Base-by-base conservation (phyloP, 2,329 filamentous ascomycete species). In the Thelonectria rubi region DNA sequence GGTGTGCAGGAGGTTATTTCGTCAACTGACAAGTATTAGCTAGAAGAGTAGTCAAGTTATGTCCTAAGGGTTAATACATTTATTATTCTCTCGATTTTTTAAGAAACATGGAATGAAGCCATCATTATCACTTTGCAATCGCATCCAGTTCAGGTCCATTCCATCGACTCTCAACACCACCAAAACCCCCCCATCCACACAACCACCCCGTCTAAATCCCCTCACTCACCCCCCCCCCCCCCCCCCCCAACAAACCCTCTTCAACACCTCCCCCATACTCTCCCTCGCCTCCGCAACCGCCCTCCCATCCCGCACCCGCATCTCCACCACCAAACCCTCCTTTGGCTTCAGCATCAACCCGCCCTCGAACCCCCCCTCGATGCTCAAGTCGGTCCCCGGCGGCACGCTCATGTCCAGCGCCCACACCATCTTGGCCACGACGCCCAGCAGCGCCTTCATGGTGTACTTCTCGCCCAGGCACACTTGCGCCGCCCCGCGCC, bases 381-480 rank as follows among this genome's bases (percentile, higher is more conserved):
- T 45, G 5, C 65, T 66, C 26, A 66, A 51, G 34, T 76, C 73
- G 34, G 74, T 54, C 21, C 57, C 51, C 17, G 58, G 58, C 15
- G 64, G 65, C 1, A 72, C 60, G 2, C 65, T 53, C 40, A 79
- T 72, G 3, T 80, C 71, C 47, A 84, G 82, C 2, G 78, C 81
- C 84, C 84, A 87, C 0, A 86, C 63, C 11, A 81, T 47, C 59
- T 80, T 79, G 1, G 80, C 71, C 46, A 79, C 69, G 3, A 72
- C 72, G 2, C 79, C 50, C 52, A 79, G 70, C 30, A 85, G 65
- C 30, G 76, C 81, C 30, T 79, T 78, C 65, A 82, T 79, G 3
- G 81, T 80, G 18, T 85, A 77, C 50, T 83, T 78, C 14, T 81
- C 79, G 0, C 83, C 82, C 2, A 78, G 77, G 62, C 82, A 85